Evolutionary conservation across 306 rosid genomes (phyloP).

Genomic region (Prunus kanzakura): DNA sequence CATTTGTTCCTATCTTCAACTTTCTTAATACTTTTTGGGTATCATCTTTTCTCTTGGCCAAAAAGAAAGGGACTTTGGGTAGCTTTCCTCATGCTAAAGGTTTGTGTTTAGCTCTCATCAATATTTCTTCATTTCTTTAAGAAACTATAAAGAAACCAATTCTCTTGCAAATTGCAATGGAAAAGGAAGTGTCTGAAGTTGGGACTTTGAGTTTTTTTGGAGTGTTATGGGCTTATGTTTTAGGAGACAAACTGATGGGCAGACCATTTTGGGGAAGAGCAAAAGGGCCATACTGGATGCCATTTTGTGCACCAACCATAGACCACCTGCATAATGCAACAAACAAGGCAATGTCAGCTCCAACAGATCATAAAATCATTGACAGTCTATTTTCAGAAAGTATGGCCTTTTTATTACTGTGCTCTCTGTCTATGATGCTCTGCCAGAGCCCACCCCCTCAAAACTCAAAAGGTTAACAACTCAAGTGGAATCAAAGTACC

Average conservation of each 20-base stretch:
- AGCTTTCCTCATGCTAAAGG: not conserved
- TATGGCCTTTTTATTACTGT: not conserved
- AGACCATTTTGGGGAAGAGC: conserved; percentile 93
- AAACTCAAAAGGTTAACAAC: not conserved
- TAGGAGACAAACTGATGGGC: conserved; percentile 64
- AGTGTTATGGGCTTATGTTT: conserved; percentile 21
- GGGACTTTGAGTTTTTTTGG: not conserved
- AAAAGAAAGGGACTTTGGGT: conserved; percentile 26
- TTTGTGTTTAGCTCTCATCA: not conserved
- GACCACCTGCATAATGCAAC: conserved; percentile 59
- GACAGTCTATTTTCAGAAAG: conserved; percentile 24
- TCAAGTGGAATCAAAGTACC: conserved; percentile 17
- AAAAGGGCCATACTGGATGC: conserved; percentile 96
- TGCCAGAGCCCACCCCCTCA: not conserved
- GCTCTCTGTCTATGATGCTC: not conserved
- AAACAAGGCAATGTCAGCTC: conserved; percentile 1
- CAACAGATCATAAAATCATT: not conserved
- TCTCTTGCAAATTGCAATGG: not conserved
- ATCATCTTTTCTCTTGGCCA: conserved; percentile 12
- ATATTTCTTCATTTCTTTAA: too few relatives aligned
- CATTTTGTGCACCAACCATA: conserved; percentile 60
- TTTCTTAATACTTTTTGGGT: conserved; percentile 13
- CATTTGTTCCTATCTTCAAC: conserved; percentile 15
- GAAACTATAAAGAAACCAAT: too few relatives aligned
- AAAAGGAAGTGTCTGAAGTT: not conserved